A percentile compares a stretch with the other conserved stretches of the same genome.
Conservation (phyloP, 2,329 filamentous ascomycete species). For the Ceratocystiopsis brevicomis region DNA sequence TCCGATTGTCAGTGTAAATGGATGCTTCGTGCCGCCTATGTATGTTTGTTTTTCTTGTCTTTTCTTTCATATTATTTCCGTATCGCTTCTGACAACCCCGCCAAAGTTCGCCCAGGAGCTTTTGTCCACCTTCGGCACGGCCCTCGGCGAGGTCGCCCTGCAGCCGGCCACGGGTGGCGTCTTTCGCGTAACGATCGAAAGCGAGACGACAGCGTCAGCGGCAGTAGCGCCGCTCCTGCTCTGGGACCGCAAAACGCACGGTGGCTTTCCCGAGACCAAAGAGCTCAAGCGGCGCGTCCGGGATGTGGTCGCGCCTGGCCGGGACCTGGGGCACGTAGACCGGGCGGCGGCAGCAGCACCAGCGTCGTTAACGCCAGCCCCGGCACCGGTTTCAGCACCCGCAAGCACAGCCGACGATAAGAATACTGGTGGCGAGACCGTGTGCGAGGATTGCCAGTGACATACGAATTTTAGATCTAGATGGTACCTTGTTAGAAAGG, state of each 20-base stretch:
- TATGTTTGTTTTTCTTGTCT: conserved; percentile 21
- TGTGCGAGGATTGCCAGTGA: conserved; percentile 20
- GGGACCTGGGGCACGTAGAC: conserved; percentile 70
- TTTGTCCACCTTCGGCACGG: conserved; percentile 76
- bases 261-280: conserved; percentile 88
- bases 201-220: conserved; percentile 3
- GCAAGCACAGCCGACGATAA: too few species aligned
- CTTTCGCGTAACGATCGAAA: conserved; percentile 42
- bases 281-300: conserved; percentile 70
- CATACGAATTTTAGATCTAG: not conserved
- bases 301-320: conserved; percentile 60
- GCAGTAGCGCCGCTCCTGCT: conserved; percentile 29
- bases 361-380: not conserved
- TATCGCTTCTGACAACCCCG: not conserved
- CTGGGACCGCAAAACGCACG: conserved; percentile 77
- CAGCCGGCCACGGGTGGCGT: conserved; percentile 70
- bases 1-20: conserved; percentile 49
- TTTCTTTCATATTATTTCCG: not conserved
- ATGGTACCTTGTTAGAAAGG: not conserved
- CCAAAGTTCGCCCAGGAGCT: conserved; percentile 83
- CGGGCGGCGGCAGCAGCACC: conserved; percentile 13
- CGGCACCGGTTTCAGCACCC: not conserved
- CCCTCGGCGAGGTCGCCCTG: conserved; percentile 72
- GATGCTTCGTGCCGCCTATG: conserved; percentile 75
- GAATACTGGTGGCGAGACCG: not conserved